Base-by-base conservation (phyloP, 257 asterid genomes). In the Galeopsis tetrahit region DNA sequence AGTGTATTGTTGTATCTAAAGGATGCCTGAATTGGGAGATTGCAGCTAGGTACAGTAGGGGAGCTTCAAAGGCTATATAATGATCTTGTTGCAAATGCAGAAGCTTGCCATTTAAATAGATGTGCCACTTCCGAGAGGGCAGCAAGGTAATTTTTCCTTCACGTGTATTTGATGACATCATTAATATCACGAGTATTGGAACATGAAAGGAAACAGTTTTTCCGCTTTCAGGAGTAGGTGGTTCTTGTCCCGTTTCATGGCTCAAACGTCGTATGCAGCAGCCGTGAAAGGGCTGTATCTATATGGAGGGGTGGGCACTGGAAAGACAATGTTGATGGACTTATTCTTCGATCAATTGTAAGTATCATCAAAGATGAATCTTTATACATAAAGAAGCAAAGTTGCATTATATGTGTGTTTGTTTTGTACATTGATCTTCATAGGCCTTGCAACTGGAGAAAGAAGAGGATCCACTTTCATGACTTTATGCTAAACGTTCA, bases 261-360 rank as follows among this genome's bases (percentile, higher is more conserved):
- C 96, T 36, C 89, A 84, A 68, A 77, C 87, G 15, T 77, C 84
- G 31, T 67, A 75, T 81, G 83, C 95, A 11, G 90, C 97, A n/a
- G 56, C 21, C 0, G 89, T 91, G 35, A 89, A 84, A 77, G 97
- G 97, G 70, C 89, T 91, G 43, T 91, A 91, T 82, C 95, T 91
- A 61, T 89, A 85, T 64, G 97, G 97, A 35, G 97, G 97, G 74
- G 96, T 91, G 55, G 97, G 97, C 78, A 91, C 97, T 1, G 96
- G 97, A 21, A 91, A 91, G 84, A 91, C 97, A 31, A 91, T 91
- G 97, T 71, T 91, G 79, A 91, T 91, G 96, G 97, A 91, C 85
- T 70, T 89, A 75, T 91, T 91, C 66, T 89, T 70, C 39, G 67
- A 85, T 51, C 96, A 87, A 66, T 63, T 91, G 97, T 91, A 89